Conservation (phyloP, 164 flowering plant species). For the Cinnamomum chago region DNA sequence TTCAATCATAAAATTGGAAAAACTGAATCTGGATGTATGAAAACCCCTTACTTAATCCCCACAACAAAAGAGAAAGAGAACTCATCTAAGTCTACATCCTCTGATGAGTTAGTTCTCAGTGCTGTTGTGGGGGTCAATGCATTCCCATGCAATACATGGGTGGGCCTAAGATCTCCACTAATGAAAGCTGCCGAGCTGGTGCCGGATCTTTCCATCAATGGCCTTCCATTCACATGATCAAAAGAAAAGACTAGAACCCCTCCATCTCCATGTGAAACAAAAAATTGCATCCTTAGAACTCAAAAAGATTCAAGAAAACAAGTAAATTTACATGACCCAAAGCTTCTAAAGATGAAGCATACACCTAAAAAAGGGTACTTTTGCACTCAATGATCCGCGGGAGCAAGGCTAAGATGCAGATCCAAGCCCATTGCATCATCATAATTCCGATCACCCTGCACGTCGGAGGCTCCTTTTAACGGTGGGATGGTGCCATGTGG, state of each 20-base stretch:
- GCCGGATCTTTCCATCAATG: neutral
- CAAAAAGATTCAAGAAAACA: no score
- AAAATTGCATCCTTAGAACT: no score
- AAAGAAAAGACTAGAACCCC: no score
- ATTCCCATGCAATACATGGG: neutral
- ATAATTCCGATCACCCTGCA: conserved; percentile 41
- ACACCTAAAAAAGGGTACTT: neutral
- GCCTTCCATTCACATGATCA: neutral
- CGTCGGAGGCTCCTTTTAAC: conserved; percentile 27
- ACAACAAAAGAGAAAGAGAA: neutral
- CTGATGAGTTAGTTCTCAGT: neutral
- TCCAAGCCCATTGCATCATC: conserved; percentile 69
- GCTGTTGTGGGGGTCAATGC: neutral
- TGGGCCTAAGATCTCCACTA: neutral
- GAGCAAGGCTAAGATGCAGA: conserved; percentile 85
- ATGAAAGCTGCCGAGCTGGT: neutral
- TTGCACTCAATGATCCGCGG: conserved; percentile 50
- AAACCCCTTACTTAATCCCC: no score
- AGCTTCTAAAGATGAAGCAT: no score
- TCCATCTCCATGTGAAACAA: no score
- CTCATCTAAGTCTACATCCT: neutral
- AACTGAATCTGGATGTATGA: no score
- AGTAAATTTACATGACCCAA: no score
- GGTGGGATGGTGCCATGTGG: conserved; percentile 25
- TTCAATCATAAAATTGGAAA: no score